Base-by-base conservation (phyloP, 345 rosid genomes). In the Garcia nutans region DNA sequence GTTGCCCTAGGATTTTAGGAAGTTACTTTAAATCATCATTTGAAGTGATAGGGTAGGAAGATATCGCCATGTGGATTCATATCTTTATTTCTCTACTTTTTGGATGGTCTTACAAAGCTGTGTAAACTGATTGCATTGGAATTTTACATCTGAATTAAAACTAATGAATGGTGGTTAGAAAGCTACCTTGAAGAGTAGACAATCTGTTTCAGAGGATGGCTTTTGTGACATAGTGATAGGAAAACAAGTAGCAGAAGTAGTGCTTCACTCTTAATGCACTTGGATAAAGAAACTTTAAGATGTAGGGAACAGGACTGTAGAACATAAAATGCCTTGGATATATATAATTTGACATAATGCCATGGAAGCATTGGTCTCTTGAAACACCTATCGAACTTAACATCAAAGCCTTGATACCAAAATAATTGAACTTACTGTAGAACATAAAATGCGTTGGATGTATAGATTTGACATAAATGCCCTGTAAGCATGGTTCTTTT, bases 381-480 rank as follows among this genome's bases (percentile, higher is more conserved):
- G 55, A 22, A 37, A 64, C 24, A 44, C 15, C 24, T n/a, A 11
- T 44, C 3, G 22, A 16, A 4, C 74, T 71, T 57, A 33, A 42
- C 6, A 22, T 42, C 3, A 57, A 60, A 42, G n/a, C 22, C 28
- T 33, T 17, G 28, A 22, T 41, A 26, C 52, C 55, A 41, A 47
- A 71, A 42, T 44, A 61, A 37, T 37, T 65, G 71, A 65, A n/a
- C 64, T 65, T 52, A 61, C 5, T 50, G 3, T 71, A 31, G 31
- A 22, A 63, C 50, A 28, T 50, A 6, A 13, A 23, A 65, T 10
- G 19, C 77, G 13, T 41, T 52, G 77, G 50, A 1, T 44, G 22
- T 72, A 24, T 19, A 44, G 37, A 15, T 17, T 44, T 44, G 24
- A 42, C 44, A 26, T 59, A 49, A 72, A 45, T 59, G 57, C 23